These are phyloP conservation scores for Globisporangium canariense DNA, from an alignment of 352 stramenopile species.

Conservation along the genomic window DNA sequence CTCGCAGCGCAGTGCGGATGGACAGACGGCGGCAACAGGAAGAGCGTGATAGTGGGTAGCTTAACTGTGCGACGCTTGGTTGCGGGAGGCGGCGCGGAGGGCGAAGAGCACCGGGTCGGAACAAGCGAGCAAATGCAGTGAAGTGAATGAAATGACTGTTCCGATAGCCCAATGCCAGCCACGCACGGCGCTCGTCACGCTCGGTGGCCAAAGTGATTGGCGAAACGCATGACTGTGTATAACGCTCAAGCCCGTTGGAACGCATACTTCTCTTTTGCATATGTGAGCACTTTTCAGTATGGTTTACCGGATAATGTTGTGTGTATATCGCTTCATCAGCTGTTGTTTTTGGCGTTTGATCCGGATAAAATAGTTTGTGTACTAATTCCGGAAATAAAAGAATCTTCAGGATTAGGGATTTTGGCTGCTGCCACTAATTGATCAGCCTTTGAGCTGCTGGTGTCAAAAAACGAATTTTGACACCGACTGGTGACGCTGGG, in stretches of 20 bases:
- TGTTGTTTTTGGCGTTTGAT: neutral
- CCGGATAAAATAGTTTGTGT: neutral
- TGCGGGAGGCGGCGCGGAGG: neutral
- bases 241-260: no score
- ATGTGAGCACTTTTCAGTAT: neutral
- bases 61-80: neutral
- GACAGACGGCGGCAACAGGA: neutral
- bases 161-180: neutral
- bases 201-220: neutral
- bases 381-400: neutral
- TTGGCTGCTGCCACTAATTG: neutral
- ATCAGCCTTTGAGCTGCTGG: constrained; percentile 1
- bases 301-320: no score
- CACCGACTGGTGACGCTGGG: constrained; percentile 1
- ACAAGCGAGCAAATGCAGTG: neutral
- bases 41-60: neutral
- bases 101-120: neutral
- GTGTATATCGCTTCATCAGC: neutral
- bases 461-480: neutral
- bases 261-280: no score
- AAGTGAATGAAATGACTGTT: neutral
- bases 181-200: constrained; percentile 5
- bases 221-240: neutral
- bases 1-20: neutral
- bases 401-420: no score